Evolutionary conservation across 139 green algal genomes (phyloP).

Genomic region (Nannochloris sp.): DNA sequence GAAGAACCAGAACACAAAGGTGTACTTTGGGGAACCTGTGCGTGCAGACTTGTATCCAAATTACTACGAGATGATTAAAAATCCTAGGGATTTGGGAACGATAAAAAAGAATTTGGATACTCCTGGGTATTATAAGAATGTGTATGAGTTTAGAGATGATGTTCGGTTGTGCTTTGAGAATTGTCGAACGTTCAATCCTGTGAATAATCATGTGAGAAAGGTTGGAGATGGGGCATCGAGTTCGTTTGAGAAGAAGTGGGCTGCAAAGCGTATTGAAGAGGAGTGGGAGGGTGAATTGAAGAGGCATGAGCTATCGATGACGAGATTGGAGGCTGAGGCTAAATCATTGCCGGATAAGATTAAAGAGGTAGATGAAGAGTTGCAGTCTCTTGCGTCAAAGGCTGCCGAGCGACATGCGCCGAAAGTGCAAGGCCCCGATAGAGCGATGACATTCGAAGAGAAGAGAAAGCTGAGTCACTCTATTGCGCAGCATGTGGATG

Average conservation of each 20-base stretch:
- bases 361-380: slow-evolving; percentile 35
- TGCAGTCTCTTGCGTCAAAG: slow-evolving; percentile 35
- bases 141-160: slow-evolving; percentile 41
- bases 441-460: slow-evolving; percentile 56
- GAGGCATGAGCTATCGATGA: slow-evolving; percentile 19
- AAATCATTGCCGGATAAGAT: slow-evolving; percentile 30
- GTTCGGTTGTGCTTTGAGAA: slow-evolving; percentile 48
- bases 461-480: slow-evolving; percentile 41
- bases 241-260: slow-evolving; percentile 51
- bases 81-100: slow-evolving; percentile 64
- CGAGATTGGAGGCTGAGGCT: slow-evolving; percentile 20
- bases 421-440: slow-evolving; percentile 4
- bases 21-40: slow-evolving; percentile 34
- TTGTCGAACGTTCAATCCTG: slow-evolving; percentile 48
- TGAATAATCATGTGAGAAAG: slow-evolving; percentile 32
- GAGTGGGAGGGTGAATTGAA: slow-evolving; percentile 32
- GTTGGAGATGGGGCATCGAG: slow-evolving; percentile 38
- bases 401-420: slow-evolving; percentile 5
- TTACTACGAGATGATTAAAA: slow-evolving; percentile 63
- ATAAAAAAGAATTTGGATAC: slow-evolving; percentile 24
- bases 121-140: slow-evolving; percentile 26
- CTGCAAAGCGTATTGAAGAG: slow-evolving; percentile 22
- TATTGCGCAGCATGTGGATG: slow-evolving; percentile 23
- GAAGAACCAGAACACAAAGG: slow-evolving; percentile 21
- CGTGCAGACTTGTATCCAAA: slow-evolving; percentile 27